Evolutionary conservation across 2,329 filamentous ascomycete species (phyloP).

Genomic region (Calonectria hawksworthii): DNA sequence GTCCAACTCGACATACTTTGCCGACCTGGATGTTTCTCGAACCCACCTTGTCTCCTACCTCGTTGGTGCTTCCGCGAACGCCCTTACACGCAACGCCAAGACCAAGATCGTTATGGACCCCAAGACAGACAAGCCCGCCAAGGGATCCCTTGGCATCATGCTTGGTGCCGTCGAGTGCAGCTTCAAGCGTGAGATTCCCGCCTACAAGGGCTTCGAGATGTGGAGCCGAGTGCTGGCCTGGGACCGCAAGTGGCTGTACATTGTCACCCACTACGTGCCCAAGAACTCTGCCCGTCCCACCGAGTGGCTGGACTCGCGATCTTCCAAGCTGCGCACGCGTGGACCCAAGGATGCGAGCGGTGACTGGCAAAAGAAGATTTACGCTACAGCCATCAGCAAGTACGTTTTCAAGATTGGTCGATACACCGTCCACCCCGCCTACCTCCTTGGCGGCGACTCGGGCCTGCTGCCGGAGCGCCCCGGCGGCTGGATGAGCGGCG

Average conservation of each 20-base stretch:
- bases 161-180: constrained; percentile 81
- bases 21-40: constrained; percentile 86
- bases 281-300: constrained; percentile 70
- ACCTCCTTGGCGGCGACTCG: constrained; percentile 75
- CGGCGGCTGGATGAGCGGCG: constrained; percentile 70
- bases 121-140: constrained; percentile 61
- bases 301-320: constrained; percentile 64
- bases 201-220: constrained; percentile 79
- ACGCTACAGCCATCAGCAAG: constrained; percentile 81
- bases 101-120: constrained; percentile 66
- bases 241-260: constrained; percentile 87
- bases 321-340: constrained; percentile 57
- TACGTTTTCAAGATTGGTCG: constrained; percentile 88
- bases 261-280: constrained; percentile 81
- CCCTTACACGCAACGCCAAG: constrained; percentile 62
- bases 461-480: constrained; percentile 82
- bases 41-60: constrained; percentile 83
- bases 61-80: constrained; percentile 70
- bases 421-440: constrained; percentile 86
- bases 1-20: constrained; percentile 87
- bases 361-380: constrained; percentile 73
- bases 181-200: constrained; percentile 81
- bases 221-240: constrained; percentile 79
- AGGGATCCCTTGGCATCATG: constrained; percentile 71
- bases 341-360: constrained; percentile 53